These are phyloP conservation scores for Suhomyces xylopsoci DNA, from an alignment of 805 yeast genomes.

Conservation along the genomic window DNA sequence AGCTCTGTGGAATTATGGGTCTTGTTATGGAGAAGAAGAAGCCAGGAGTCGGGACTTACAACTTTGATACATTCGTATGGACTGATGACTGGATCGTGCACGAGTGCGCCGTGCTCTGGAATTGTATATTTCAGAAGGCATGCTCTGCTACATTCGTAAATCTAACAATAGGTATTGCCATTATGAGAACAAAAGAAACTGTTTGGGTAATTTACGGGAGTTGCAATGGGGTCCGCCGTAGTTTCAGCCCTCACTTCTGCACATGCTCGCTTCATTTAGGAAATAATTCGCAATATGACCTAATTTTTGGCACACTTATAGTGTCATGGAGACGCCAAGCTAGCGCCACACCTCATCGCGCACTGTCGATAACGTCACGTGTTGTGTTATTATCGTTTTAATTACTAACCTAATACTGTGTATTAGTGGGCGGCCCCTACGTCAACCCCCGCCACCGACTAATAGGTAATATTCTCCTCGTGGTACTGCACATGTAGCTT, in stretches of 20 bases:
- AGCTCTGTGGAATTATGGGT: constrained; percentile 52
- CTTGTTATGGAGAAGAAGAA: constrained; percentile 61
- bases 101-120: background rate
- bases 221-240: background rate
- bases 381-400: background rate
- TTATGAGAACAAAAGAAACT: background rate
- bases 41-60: constrained; percentile 39
- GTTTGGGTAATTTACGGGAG: background rate
- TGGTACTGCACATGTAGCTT: background rate
- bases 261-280: background rate
- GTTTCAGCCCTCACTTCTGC: background rate
- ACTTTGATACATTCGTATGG: constrained; percentile 49
- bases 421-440: background rate
- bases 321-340: background rate
- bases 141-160: background rate
- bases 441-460: background rate
- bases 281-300: background rate
- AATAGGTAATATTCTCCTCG: background rate
- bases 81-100: constrained; percentile 49
- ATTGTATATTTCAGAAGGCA: background rate
- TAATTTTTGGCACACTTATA: background rate
- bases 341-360: background rate
- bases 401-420: background rate
- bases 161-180: background rate
- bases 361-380: background rate